Conservation (phyloP, 805 yeast species). For the Pichia thaimueangensis region DNA sequence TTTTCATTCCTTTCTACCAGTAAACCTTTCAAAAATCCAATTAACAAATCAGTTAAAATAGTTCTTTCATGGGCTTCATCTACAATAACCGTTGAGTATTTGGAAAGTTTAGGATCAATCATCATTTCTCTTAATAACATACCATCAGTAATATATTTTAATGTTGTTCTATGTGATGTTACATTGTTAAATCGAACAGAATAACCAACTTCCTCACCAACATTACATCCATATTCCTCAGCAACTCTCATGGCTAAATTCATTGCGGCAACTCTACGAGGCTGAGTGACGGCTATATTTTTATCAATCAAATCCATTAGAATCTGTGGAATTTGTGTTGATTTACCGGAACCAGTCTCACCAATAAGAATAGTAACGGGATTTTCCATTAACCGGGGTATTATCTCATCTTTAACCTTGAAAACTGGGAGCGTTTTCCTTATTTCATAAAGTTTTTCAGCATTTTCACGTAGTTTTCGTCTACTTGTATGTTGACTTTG, state of each 20-base stretch:
- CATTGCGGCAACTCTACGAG: slow-evolving; percentile 96
- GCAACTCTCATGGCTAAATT: slow-evolving; percentile 90
- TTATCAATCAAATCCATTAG: slow-evolving; percentile 49
- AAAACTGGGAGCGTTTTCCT: slow-evolving; percentile 70
- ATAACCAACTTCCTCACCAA: slow-evolving; percentile 86
- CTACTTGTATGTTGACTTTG: slow-evolving; percentile 5
- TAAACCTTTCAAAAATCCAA: slow-evolving; percentile 80
- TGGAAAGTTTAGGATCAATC: slow-evolving; percentile 57
- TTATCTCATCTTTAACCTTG: slow-evolving; percentile 58
- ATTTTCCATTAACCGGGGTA: slow-evolving; percentile 46
- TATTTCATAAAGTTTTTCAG: slow-evolving; percentile 39
- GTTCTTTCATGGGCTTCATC: slow-evolving; percentile 99
- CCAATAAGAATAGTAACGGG: slow-evolving; percentile 82
- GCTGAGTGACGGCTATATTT: slow-evolving; percentile 85
- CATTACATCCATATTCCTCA: slow-evolving; percentile 68
- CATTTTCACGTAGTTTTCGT: slow-evolving; percentile 31
- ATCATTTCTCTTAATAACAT: slow-evolving; percentile 89
- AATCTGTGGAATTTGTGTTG: slow-evolving; percentile 94
- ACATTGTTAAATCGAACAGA: slow-evolving; percentile 87
- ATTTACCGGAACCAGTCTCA: slow-evolving; percentile 97
- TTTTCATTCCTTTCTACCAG: slow-evolving; percentile 42
- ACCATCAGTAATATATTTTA: slow-evolving; percentile 94
- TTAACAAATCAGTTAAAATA: slow-evolving; percentile 76
- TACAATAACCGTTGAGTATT: slow-evolving; percentile 70
- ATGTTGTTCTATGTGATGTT: slow-evolving; percentile 46